These are phyloP conservation scores for Lipomyces kockii DNA, from an alignment of 805 yeast species.

Conservation along the genomic window DNA sequence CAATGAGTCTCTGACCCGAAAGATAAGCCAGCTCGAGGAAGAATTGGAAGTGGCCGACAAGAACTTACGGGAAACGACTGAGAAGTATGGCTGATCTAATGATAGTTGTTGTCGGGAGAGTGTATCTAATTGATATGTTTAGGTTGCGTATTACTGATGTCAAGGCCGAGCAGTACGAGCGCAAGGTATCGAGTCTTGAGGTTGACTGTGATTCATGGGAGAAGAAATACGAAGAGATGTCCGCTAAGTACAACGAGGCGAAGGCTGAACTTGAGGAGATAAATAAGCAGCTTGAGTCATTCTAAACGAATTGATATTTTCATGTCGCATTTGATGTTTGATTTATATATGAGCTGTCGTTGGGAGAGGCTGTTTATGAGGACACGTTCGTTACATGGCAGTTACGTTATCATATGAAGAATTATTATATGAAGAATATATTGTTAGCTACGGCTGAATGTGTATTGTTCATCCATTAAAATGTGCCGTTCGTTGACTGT, in stretches of 20 bases:
- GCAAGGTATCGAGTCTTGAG: conserved; percentile 90
- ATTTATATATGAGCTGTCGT: background rate
- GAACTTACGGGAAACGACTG: conserved; percentile 89
- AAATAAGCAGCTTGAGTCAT: conserved; percentile 87
- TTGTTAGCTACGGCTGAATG: background rate
- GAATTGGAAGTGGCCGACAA: conserved; percentile 89
- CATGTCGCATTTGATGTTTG: background rate
- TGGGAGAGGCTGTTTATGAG: background rate
- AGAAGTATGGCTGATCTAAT: conserved; percentile 51
- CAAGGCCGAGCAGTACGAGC: conserved; percentile 94
- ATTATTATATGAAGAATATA: background rate
- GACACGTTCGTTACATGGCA: background rate
- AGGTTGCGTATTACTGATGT: conserved; percentile 88
- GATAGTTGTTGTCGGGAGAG: background rate
- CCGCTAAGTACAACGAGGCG: conserved; percentile 78
- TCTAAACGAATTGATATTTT: conserved; percentile 38
- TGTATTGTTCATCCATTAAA: background rate
- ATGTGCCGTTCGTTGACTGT: background rate
- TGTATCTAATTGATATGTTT: background rate
- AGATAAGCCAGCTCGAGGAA: conserved; percentile 85
- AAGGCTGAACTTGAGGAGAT: conserved; percentile 96
- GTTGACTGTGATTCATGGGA: conserved; percentile 90
- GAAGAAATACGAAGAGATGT: conserved; percentile 85
- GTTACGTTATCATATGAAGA: background rate
- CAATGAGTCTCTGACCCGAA: conserved; percentile 89